Conservation (phyloP, 805 yeast genomes). For the Lipomyces anomalus region DNA sequence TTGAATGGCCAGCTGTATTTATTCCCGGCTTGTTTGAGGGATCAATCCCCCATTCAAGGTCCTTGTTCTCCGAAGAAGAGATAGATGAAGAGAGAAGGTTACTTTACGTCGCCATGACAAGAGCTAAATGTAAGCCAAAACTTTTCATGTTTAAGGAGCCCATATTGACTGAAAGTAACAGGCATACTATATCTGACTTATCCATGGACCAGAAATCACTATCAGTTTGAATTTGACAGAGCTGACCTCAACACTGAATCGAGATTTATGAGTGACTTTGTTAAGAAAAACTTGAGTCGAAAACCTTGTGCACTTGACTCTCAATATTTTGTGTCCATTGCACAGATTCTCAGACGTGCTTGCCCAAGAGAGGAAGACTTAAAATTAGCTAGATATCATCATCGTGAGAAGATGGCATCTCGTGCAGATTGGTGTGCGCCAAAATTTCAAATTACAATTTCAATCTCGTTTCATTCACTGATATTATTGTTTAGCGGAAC, state of each 20-base stretch:
- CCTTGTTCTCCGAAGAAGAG: conserved; percentile 27
- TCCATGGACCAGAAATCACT: conserved; percentile 2
- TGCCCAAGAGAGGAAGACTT: conserved; percentile 5
- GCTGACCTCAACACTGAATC: not conserved
- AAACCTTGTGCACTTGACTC: conserved; percentile 2
- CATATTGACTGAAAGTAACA: not conserved
- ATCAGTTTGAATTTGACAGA: not conserved
- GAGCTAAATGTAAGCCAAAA: conserved; percentile 57
- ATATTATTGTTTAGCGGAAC: no score
- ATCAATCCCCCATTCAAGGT: conserved; percentile 53
- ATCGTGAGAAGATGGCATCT: conserved; percentile 1
- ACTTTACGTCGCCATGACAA: conserved; percentile 80
- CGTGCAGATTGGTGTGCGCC: conserved; percentile 20
- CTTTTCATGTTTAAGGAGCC: conserved; percentile 1
- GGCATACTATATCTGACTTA: conserved; percentile 9
- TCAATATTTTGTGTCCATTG: not conserved
- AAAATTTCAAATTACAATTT: no score
- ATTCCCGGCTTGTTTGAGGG: conserved; percentile 68
- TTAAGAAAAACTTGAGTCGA: conserved; percentile 1
- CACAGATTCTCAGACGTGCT: conserved; percentile 7
- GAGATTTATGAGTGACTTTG: conserved; percentile 3
- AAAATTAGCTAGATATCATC: conserved; percentile 3
- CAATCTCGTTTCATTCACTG: no score
- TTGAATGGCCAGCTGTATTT: conserved; percentile 93
- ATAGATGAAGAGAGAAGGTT: conserved; percentile 76